A percentile compares a stretch with the other conserved stretches of the same genome.
Evolutionary conservation across 805 yeast species (phyloP).

Genomic region (Millerago galiae): DNA sequence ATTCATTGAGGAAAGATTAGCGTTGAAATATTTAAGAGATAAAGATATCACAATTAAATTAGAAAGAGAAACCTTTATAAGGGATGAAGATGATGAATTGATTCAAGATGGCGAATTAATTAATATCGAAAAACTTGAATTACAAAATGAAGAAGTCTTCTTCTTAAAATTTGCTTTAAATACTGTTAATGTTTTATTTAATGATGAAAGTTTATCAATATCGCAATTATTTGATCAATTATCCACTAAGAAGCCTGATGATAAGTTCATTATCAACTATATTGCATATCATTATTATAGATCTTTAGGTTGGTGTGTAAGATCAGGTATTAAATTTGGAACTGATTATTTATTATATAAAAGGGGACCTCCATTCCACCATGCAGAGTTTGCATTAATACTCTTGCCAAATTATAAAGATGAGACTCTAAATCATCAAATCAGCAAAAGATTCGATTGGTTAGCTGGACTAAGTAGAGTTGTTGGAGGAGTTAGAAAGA

Average conservation of each 20-base stretch:
- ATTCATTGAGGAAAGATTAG: slow-evolving; percentile 27
- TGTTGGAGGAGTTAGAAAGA: slow-evolving; percentile 80
- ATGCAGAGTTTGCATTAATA: slow-evolving; percentile 77
- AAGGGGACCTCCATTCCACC: slow-evolving; percentile 92
- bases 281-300: slow-evolving; percentile 82
- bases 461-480: slow-evolving; percentile 70
- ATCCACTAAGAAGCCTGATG: slow-evolving; percentile 14
- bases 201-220: slow-evolving; percentile 14
- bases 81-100: slow-evolving; percentile 33
- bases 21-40: slow-evolving; percentile 26
- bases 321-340: slow-evolving; percentile 90
- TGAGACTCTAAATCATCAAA: slow-evolving; percentile 23
- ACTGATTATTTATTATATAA: slow-evolving; percentile 77
- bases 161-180: slow-evolving; percentile 59
- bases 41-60: slow-evolving; percentile 20
- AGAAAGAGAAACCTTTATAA: slow-evolving; percentile 17
- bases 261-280: slow-evolving; percentile 36
- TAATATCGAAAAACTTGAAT: slow-evolving; percentile 39
- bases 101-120: slow-evolving; percentile 27
- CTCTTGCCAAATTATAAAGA: slow-evolving; percentile 36
- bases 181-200: slow-evolving; percentile 31
- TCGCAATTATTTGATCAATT: slow-evolving; percentile 12
- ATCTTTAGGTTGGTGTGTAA: slow-evolving; percentile 89
- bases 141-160: slow-evolving; percentile 70
- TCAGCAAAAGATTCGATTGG: slow-evolving; percentile 46